phyloP scores from a whole-genome alignment of 2,329 filamentous ascomycete species.

The Curvularia lunata region DNA sequence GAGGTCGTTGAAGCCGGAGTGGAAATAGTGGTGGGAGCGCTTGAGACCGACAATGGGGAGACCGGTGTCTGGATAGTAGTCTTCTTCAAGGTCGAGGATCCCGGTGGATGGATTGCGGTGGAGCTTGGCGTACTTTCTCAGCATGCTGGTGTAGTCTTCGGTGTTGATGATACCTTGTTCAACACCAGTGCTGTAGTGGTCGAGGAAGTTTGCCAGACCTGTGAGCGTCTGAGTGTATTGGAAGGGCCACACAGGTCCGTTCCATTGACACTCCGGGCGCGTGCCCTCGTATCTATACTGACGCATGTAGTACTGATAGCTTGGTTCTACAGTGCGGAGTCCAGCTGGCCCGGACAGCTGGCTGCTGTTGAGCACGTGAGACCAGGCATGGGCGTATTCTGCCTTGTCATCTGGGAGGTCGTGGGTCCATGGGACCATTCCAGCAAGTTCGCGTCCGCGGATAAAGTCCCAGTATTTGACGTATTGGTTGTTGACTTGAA shows the following conservation, averaged over 20 bases:
- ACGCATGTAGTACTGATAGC: conserved; percentile 55
- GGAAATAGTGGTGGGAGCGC: conserved; percentile 55
- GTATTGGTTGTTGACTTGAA: conserved; percentile 48
- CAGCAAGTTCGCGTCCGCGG: conserved; percentile 54
- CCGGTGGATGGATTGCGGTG: conserved; percentile 48
- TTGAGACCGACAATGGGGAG: conserved; percentile 52
- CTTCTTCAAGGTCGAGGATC: conserved; percentile 51
- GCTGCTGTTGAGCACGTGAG: conserved; percentile 45
- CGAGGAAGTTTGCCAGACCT: conserved; percentile 53
- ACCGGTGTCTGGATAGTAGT: conserved; percentile 54
- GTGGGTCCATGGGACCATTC: conserved; percentile 54
- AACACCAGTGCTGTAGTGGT: conserved; percentile 47
- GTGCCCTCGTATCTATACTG: conserved; percentile 51
- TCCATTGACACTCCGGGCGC: conserved; percentile 54
- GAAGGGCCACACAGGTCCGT: conserved; percentile 55
- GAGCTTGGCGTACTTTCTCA: conserved; percentile 50
- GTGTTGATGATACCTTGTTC: conserved; percentile 32
- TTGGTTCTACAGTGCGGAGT: conserved; percentile 53
- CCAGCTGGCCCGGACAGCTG: conserved; percentile 47
- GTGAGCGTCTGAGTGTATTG: conserved; percentile 53
- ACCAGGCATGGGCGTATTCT: conserved; percentile 49
- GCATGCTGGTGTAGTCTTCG: conserved; percentile 47
- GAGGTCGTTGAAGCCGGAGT: conserved; percentile 54
- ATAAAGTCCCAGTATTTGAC: conserved; percentile 52
- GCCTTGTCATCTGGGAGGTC: conserved; percentile 50